Evolutionary conservation across 495 filamentous ascomycete species (phyloP).

Genomic region (Talaromyces proteolyticus): DNA sequence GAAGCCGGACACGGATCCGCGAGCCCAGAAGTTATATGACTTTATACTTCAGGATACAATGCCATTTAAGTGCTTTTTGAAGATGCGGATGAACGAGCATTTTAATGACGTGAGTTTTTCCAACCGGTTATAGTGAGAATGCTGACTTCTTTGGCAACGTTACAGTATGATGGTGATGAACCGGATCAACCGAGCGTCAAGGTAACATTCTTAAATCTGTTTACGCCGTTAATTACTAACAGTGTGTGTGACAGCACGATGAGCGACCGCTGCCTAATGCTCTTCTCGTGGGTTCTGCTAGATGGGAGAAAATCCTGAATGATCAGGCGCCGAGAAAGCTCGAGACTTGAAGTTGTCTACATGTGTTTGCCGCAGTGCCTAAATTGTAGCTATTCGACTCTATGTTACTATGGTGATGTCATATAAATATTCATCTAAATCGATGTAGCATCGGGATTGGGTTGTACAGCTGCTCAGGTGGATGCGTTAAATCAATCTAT

Average conservation of each 20-base stretch:
- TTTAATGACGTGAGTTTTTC: constrained; percentile 15
- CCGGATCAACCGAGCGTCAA: neutral
- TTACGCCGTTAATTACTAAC: neutral
- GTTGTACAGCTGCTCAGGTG: neutral
- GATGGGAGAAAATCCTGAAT: neutral
- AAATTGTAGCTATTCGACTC: neutral
- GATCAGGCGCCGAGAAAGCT: neutral
- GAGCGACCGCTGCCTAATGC: neutral
- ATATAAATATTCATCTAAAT: neutral
- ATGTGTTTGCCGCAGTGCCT: neutral
- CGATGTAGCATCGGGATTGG: neutral
- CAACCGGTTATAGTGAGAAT: neutral
- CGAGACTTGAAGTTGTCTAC: neutral
- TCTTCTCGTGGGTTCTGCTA: neutral
- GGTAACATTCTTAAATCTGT: neutral
- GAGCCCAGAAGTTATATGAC: constrained; percentile 4
- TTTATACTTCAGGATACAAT: constrained; percentile 14
- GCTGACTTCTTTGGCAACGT: neutral
- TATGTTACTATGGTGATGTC: neutral
- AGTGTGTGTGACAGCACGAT: neutral
- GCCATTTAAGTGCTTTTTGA: constrained; percentile 17
- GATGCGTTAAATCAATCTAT: neutral
- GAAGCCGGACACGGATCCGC: constrained; percentile 1
- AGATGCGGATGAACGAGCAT: constrained; percentile 15
- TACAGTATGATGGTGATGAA: constrained; percentile 8